Conservation (phyloP, 176 grass and related monocot species). For the Canna indica region DNA sequence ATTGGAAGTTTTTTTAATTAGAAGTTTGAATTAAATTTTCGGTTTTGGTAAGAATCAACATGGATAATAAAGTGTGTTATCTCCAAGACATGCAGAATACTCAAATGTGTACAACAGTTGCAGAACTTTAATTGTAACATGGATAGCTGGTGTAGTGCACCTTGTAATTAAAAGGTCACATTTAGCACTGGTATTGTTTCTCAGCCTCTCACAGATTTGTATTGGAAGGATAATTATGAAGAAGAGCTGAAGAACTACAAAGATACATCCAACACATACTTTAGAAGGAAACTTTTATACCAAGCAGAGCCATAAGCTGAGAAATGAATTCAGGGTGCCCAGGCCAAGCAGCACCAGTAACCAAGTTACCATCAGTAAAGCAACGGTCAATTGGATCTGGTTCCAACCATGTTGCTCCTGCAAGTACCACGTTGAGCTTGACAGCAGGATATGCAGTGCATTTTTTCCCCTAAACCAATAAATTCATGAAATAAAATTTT, state of each 20-base stretch:
- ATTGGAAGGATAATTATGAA: not conserved
- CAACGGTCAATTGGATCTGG: constrained; percentile 75
- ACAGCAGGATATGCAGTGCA: constrained; percentile 93
- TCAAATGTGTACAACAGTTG: too few relatives aligned
- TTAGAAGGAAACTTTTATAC: constrained; percentile 47
- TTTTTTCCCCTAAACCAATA: constrained; percentile 48
- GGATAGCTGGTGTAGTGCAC: too few relatives aligned
- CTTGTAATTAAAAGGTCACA: too few relatives aligned
- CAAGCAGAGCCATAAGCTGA: constrained; percentile 77
- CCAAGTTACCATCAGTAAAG: constrained; percentile 79
- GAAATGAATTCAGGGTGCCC: constrained; percentile 80
- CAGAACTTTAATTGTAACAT: too few relatives aligned
- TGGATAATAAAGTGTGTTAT: too few relatives aligned
- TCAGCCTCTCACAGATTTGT: too few relatives aligned
- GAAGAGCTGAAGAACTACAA: not conserved
- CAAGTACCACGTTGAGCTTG: constrained; percentile 83
- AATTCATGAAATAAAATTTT: not conserved
- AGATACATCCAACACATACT: not conserved
- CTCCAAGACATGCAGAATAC: too few relatives aligned
- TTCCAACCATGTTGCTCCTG: constrained; percentile 72
- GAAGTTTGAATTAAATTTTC: too few relatives aligned
- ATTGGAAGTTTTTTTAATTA: too few relatives aligned
- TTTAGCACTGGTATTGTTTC: too few relatives aligned
- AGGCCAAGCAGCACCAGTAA: constrained; percentile 85
- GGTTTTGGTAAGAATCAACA: too few relatives aligned